Evolutionary conservation across 2,329 filamentous ascomycete genomes (phyloP).

Genomic region (Achaetomium macrosporum): DNA sequence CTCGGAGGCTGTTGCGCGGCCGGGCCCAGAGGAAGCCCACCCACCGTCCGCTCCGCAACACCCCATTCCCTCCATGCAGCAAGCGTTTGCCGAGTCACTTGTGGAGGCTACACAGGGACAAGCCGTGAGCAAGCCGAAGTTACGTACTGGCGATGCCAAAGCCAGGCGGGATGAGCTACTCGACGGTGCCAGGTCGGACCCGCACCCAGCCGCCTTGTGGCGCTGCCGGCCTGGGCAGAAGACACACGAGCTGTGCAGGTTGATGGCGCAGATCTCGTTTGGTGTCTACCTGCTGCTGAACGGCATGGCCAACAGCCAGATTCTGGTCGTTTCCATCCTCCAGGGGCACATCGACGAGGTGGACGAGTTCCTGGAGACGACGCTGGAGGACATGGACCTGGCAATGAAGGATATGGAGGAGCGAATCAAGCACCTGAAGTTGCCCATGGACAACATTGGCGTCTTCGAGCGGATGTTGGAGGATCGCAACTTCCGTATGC

Average conservation of each 20-base stretch:
- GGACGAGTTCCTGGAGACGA: constrained; percentile 81
- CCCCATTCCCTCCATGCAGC: constrained; percentile 71
- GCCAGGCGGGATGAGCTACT: constrained; percentile 61
- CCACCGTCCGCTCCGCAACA: constrained; percentile 41
- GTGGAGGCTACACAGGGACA: constrained; percentile 58
- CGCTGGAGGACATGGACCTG: constrained; percentile 76
- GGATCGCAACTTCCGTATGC: constrained; percentile 72
- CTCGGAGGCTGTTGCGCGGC: constrained; percentile 12
- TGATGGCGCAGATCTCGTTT: constrained; percentile 88
- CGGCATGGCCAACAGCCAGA: constrained; percentile 79
- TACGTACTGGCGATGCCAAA: constrained; percentile 51
- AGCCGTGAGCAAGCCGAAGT: constrained; percentile 44
- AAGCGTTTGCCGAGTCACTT: constrained; percentile 77
- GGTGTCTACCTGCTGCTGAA: constrained; percentile 84
- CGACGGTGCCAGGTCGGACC: constrained; percentile 61
- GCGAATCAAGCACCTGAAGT: constrained; percentile 70
- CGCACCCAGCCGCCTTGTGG: constrained; percentile 70
- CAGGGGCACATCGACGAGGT: constrained; percentile 92
- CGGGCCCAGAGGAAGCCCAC: constrained; percentile 4
- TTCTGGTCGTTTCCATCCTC: constrained; percentile 81
- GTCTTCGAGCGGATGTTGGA: constrained; percentile 85
- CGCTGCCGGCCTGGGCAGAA: constrained; percentile 67
- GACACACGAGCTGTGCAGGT: constrained; percentile 83
- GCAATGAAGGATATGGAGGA: constrained; percentile 74
- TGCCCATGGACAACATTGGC: constrained; percentile 75